Base-by-base conservation (phyloP, 441 rosid genomes). In the Jatropha multifida region DNA sequence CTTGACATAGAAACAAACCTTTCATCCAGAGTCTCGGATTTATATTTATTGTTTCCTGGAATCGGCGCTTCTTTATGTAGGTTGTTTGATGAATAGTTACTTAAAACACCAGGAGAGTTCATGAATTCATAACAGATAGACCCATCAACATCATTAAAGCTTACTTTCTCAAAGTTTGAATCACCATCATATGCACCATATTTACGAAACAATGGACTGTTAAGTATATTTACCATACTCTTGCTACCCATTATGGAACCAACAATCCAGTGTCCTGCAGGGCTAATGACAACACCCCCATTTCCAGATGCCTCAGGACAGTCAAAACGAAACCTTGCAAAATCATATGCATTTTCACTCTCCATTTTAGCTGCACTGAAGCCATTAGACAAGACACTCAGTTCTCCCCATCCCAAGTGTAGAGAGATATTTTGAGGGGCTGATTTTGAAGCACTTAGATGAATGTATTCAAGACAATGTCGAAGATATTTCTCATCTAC, bases 401-500 rank as follows among this genome's bases (percentile, higher is more conserved):
- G 75, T 70, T 81, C 77, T 51, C 75, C 82, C 41, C 86, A 76
- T 44, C 80, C 83, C 52, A 73, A 79, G 78, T 86, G 82, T 79
- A 88, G 71, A 49, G 90, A 86, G 63, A 85, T 77, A 63, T 81
- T 74, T 66, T 81, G 81, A 17, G 87, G 77, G 14, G 85, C 83
- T 54, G 86, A 80, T 80, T 86, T 88, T 40, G 85, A 84, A 52
- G 91, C 88, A 58, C 83, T 86, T 42, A 80, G 64, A 64, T 83
- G 87, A 67, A 92, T 88, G 78, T 81, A 61, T 60, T 94, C 91
- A 13, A 90, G 88, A 83, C 99, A 91, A 27, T 82, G 79, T 9
- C 84, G 91, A 6, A 91, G 90, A 82, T 86, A 90, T 78, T 89
- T 91, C 78, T 91, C 99, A 77, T 94, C 94, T 7, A 86, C 69